phyloP scores from a whole-genome alignment of 2,329 filamentous ascomycete genomes.

The Fusarium duplospermum region DNA sequence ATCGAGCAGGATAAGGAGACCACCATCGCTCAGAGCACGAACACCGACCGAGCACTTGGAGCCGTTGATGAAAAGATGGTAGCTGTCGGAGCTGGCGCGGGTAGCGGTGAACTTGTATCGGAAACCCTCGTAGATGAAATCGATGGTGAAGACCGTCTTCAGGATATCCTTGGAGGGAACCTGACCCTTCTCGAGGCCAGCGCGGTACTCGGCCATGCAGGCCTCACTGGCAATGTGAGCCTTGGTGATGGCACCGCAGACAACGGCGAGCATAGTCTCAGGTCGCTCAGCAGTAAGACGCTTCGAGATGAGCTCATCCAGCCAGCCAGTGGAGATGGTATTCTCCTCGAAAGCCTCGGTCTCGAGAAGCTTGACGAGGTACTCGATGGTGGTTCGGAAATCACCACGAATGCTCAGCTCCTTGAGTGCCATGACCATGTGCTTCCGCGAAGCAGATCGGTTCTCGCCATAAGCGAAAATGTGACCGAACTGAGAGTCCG shows the following conservation, averaged over 20 bases:
- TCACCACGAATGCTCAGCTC: slow-evolving; percentile 99
- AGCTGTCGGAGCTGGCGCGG: slow-evolving; percentile 90
- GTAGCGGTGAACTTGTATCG: slow-evolving; percentile 99
- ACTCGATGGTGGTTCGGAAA: slow-evolving; percentile 98
- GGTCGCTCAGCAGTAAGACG: slow-evolving; percentile 96
- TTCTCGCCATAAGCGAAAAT: slow-evolving; percentile 99
- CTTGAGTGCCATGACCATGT: slow-evolving; percentile 99
- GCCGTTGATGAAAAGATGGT: slow-evolving; percentile 98
- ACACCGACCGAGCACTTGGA: slow-evolving; percentile 96
- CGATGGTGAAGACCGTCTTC: slow-evolving; percentile 96
- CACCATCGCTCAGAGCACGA: slow-evolving; percentile 91
- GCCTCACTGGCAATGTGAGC: slow-evolving; percentile 93
- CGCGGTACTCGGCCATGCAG: slow-evolving; percentile 87
- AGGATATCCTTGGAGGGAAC: slow-evolving; percentile 96
- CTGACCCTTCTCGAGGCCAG: slow-evolving; percentile 94
- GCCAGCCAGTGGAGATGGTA: slow-evolving; percentile 98
- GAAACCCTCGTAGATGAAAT: slow-evolving; percentile 97
- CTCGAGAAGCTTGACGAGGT: slow-evolving; percentile 98
- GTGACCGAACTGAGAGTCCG: slow-evolving; percentile 98
- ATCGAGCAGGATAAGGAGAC: slow-evolving; percentile 88
- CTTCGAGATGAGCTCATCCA: slow-evolving; percentile 98
- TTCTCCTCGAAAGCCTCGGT: slow-evolving; percentile 99
- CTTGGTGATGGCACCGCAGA: slow-evolving; percentile 94
- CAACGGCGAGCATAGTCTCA: slow-evolving; percentile 91
- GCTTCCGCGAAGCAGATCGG: slow-evolving; percentile 93